Conservation (phyloP, 1,284 basidiomycete genomes). For the Entoloma clypeatum region DNA sequence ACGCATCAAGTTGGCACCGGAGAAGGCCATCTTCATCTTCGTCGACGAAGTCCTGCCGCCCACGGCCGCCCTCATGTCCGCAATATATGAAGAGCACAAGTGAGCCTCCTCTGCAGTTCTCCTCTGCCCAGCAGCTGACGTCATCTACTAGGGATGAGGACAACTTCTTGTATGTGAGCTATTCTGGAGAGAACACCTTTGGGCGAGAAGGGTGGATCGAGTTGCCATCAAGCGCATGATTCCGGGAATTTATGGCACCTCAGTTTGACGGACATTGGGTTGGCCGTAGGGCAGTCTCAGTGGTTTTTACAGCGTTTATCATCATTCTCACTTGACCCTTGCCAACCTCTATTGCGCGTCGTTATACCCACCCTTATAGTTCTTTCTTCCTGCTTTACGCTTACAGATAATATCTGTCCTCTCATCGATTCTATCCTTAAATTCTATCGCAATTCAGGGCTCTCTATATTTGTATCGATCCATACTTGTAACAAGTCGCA, state of each 20-base stretch:
- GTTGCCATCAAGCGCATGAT: slow-evolving; percentile 42
- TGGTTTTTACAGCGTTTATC: slow-evolving; percentile 16
- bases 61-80: slow-evolving; percentile 97
- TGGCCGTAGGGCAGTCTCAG: slow-evolving; percentile 16
- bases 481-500: slow-evolving; percentile 15
- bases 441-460: slow-evolving; percentile 21
- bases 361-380: slow-evolving; percentile 26
- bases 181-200: slow-evolving; percentile 97
- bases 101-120: slow-evolving; percentile 40
- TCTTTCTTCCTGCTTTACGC: slow-evolving; percentile 18
- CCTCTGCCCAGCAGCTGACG: slow-evolving; percentile 17
- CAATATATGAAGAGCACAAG: slow-evolving; percentile 99
- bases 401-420: slow-evolving; percentile 30
- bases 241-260: slow-evolving; percentile 15
- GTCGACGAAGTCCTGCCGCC: slow-evolving; percentile 98
- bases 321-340: slow-evolving; percentile 13
- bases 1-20: slow-evolving; percentile 98
- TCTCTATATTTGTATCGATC: slow-evolving; percentile 21
- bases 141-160: slow-evolving; percentile 77
- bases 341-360: slow-evolving; percentile 16
- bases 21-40: slow-evolving; percentile 99
- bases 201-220: slow-evolving; percentile 57
- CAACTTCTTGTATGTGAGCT: slow-evolving; percentile 93
- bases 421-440: no score
- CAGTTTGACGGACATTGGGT: slow-evolving; percentile 26